Conservation (phyloP, 768 basidiomycete species). For the Mycena sanguinolenta region DNA sequence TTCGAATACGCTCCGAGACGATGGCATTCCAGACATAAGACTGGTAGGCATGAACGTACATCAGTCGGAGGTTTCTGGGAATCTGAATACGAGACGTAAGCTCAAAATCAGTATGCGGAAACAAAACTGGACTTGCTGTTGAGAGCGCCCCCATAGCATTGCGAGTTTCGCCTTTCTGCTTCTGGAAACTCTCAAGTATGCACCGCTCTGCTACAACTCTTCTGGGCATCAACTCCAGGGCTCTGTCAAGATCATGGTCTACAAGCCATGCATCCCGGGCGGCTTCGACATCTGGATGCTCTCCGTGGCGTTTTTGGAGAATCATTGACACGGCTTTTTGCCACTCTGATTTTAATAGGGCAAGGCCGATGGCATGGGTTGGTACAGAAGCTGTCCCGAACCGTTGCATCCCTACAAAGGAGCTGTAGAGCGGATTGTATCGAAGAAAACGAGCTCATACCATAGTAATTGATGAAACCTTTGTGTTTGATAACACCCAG, state of each 20-base stretch:
- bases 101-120: not conserved
- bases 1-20: constrained; percentile 91
- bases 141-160: constrained; percentile 91
- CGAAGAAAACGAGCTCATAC: constrained; percentile 52
- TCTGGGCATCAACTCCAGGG: constrained; percentile 88
- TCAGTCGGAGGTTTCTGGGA: constrained; percentile 92
- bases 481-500: constrained; percentile 82
- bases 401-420: constrained; percentile 89
- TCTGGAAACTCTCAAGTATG: constrained; percentile 90
- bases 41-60: constrained; percentile 99
- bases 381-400: constrained; percentile 98
- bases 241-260: constrained; percentile 83
- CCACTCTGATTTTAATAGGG: constrained; percentile 92
- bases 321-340: constrained; percentile 87
- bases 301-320: constrained; percentile 86
- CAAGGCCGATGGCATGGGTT: constrained; percentile 94
- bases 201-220: constrained; percentile 94
- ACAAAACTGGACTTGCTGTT: constrained; percentile 69
- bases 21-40: constrained; percentile 99
- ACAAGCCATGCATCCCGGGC: constrained; percentile 92
- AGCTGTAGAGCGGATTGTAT: constrained; percentile 29
- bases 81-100: constrained; percentile 67
- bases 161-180: constrained; percentile 80
- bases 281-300: constrained; percentile 90
- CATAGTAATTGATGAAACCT: constrained; percentile 99